Evolutionary conservation across 768 basidiomycete species (phyloP), one percentile per base, ranked within the genome.

Genomic region (Gautieria morchelliformis): DNA sequence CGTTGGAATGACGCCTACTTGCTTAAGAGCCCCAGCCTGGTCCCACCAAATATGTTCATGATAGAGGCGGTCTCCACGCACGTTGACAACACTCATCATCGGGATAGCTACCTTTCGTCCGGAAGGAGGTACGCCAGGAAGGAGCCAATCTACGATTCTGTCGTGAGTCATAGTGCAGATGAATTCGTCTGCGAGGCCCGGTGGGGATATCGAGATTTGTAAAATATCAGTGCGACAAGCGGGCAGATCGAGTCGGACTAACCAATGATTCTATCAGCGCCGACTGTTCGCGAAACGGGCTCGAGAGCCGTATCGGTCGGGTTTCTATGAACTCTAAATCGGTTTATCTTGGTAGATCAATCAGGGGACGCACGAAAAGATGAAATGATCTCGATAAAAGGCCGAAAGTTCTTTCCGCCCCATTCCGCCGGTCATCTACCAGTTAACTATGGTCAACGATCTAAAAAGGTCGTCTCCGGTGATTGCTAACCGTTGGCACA

Each of bases 301-400:
- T 77, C 69, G 52, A 80, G 67, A 1, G 48, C 57, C 11, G 74
- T 71, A 64, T 81, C 79, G 10, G 66, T 66, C 0, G 80, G 79
- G 56, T 80, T 80, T 49, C 77, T 78, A 54, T 27, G 27, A 17
- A n/a, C 30, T 19, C 8, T 42, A 20, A 47, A 22, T 24, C 4
- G 49, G 3, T 45, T 22, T 33, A 37, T 37, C 35, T 37, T 4
- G 35, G 46, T 10, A 17, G 11, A 19, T 47, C 2, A 17, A 19
- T 20, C 30, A 30, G 20, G 24, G 35, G 15, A 66, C 75, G 54
- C 39, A 78, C 78, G 70, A 71, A 59, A 79, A 79, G 44, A 80
- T 76, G 61, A 80, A 80, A 60, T 79, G 79, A 57, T 80, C 77
- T 42, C 78, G 72, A 62, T 83, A 83, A 60, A 82, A 83, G 2